Evolutionary conservation across 2,329 filamentous ascomycete genomes (phyloP).

Genomic region (Fusarium pseudoanthophilum): DNA sequence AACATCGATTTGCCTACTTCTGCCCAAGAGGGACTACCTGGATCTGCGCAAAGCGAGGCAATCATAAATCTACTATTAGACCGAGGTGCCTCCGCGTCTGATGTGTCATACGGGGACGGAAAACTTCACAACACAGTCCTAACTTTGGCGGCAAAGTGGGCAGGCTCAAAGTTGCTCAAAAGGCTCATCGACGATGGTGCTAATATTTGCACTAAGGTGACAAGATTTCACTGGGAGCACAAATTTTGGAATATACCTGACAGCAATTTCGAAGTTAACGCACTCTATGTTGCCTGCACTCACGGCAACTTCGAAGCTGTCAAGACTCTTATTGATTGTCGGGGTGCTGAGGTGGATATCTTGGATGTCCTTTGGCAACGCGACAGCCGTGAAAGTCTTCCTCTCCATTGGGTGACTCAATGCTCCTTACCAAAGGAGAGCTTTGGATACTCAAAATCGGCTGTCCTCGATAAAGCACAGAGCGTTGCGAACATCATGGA

Average conservation of each 20-base stretch:
- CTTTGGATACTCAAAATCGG: not conserved
- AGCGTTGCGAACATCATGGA: rapidly evolving
- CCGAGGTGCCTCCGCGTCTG: not conserved
- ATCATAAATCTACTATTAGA: not conserved
- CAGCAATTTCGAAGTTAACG: no score
- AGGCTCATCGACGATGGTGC: not conserved
- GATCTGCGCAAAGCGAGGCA: not conserved
- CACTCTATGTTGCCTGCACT: no score
- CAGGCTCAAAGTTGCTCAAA: not conserved
- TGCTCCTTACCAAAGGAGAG: rapidly evolving
- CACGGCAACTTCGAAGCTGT: no score
- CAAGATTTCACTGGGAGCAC: no score
- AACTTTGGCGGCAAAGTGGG: not conserved
- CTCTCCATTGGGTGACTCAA: not conserved
- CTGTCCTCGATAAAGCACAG: not conserved
- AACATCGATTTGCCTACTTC: not conserved
- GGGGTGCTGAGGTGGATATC: no score
- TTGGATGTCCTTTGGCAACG: no score
- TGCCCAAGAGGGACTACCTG: rapidly evolving
- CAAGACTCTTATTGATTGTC: no score
- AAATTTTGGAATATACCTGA: no score
- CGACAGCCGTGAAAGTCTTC: not conserved
- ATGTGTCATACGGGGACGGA: not conserved
- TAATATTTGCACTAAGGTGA: not conserved
- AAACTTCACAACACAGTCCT: not conserved